Percentiles rank a stretch among this genome's conserved stretches.
Conservation (phyloP, 306 rosid genomes). For the Castanea crenata region DNA sequence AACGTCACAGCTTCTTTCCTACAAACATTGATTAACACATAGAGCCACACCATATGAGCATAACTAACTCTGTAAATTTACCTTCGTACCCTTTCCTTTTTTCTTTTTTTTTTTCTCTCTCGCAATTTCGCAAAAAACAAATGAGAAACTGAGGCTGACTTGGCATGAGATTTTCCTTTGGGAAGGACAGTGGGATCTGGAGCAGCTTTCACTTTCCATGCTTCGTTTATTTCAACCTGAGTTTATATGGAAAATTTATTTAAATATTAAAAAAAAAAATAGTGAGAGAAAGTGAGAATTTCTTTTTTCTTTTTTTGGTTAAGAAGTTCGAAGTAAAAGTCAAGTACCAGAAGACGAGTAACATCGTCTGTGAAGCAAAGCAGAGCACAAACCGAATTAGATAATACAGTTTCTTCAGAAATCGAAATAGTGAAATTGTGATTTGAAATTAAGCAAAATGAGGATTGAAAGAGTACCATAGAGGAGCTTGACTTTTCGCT, state of each 20-base stretch:
- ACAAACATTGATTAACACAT: not conserved
- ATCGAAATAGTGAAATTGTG: not conserved
- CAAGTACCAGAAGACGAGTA: slow-evolving; percentile 68
- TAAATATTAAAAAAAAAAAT: not conserved
- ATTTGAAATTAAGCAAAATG: not conserved
- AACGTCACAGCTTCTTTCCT: slow-evolving; percentile 70
- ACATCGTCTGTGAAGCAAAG: slow-evolving; percentile 64
- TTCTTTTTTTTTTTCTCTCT: not conserved
- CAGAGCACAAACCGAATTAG: not conserved
- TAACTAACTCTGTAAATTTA: not conserved
- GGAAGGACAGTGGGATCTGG: slow-evolving; percentile 65
- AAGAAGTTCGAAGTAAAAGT: too few relatives aligned
- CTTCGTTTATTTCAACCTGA: slow-evolving; percentile 78
- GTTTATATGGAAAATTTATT: not conserved
- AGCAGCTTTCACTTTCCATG: slow-evolving; percentile 65
- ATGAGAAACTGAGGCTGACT: slow-evolving; percentile 36
- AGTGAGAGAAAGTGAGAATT: not conserved
- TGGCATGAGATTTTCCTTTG: slow-evolving; percentile 77
- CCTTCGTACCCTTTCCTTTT: not conserved
- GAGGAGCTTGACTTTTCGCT: slow-evolving; percentile 82
- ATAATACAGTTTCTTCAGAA: not conserved
- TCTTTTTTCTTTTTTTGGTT: not conserved
- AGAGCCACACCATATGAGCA: slow-evolving; percentile 3
- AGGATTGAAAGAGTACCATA: slow-evolving; percentile 40
- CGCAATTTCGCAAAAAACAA: not conserved